Evolutionary conservation across 108 stramenopile genomes (phyloP).

Genomic region (Aureococcus anophagefferens): DNA sequence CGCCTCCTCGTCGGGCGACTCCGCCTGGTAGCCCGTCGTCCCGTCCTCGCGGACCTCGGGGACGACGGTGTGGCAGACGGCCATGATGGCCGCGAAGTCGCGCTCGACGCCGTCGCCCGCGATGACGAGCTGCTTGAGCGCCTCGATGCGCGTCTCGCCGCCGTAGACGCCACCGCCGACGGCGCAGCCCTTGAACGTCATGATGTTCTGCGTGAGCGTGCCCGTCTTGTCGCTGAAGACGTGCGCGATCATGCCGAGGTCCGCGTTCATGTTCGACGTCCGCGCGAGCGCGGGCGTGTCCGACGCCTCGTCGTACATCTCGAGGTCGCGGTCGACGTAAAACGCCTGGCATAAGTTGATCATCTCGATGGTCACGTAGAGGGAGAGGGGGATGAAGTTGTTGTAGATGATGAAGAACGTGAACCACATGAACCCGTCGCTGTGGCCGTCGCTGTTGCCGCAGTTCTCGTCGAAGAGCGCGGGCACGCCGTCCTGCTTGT

Average conservation of each 20-base stretch:
- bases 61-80: slow-evolving; percentile 52
- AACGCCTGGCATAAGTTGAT: slow-evolving; percentile 40
- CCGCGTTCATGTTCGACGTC: slow-evolving; percentile 39
- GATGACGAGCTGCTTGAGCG: neutral
- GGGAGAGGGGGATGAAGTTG: slow-evolving; percentile 55
- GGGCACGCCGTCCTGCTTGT: neutral
- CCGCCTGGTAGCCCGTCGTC: slow-evolving; percentile 54
- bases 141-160: too few relatives aligned
- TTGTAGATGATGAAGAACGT: slow-evolving; percentile 69
- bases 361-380: slow-evolving; percentile 53
- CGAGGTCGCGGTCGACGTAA: slow-evolving; percentile 40
- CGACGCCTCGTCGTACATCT: slow-evolving; percentile 44
- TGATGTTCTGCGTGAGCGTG: slow-evolving; percentile 92
- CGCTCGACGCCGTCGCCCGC: neutral
- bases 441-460: neutral
- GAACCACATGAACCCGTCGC: slow-evolving; percentile 60
- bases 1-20: slow-evolving; percentile 48
- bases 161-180: slow-evolving; percentile 78
- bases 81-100: slow-evolving; percentile 37
- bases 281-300: slow-evolving; percentile 44
- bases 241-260: slow-evolving; percentile 39
- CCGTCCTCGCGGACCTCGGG: slow-evolving; percentile 20
- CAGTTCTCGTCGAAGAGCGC: slow-evolving; percentile 21
- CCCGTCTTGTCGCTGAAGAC: slow-evolving; percentile 80
- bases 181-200: slow-evolving; percentile 90